Conservation (phyloP, 345 rosid genomes). For the Iberis pinnata region DNA sequence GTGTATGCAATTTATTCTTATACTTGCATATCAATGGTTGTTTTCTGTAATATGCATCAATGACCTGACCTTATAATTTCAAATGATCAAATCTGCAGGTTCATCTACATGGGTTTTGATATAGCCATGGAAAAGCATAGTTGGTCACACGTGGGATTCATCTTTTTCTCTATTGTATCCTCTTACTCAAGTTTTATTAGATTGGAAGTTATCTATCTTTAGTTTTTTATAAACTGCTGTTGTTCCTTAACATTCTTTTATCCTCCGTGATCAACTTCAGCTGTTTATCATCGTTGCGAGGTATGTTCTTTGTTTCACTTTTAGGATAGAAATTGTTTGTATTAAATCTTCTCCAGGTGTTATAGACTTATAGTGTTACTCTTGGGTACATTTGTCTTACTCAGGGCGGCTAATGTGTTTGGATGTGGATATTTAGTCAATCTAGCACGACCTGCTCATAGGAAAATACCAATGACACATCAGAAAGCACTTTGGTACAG, state of each 20-base stretch:
- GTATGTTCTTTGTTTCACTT: constrained; percentile 31
- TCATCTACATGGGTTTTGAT: constrained; percentile 98
- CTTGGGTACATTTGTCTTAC: constrained; percentile 22
- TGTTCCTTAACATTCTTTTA: constrained; percentile 44
- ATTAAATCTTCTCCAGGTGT: no score
- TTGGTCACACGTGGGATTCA: constrained; percentile 96
- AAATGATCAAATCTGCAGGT: constrained; percentile 48
- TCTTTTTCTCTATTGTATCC: constrained; percentile 98
- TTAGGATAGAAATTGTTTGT: not conserved
- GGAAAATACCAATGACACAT: constrained; percentile 77
- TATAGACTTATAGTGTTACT: constrained; percentile 29
- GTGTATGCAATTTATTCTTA: constrained; percentile 40
- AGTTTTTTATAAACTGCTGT: constrained; percentile 15
- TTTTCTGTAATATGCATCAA: constrained; percentile 1
- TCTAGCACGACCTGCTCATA: constrained; percentile 66
- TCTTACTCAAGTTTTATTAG: constrained; percentile 21
- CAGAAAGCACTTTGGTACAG: constrained; percentile 99
- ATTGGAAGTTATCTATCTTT: not conserved
- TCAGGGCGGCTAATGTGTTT: constrained; percentile 89
- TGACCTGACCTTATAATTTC: constrained; percentile 18
- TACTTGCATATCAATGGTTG: constrained; percentile 6
- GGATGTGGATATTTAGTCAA: constrained; percentile 91
- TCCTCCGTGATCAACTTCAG: constrained; percentile 35
- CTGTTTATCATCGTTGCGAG: constrained; percentile 83
- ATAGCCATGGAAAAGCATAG: constrained; percentile 98